Conservation (phyloP, 495 filamentous ascomycete genomes). For the Filosporella fistucella region DNA sequence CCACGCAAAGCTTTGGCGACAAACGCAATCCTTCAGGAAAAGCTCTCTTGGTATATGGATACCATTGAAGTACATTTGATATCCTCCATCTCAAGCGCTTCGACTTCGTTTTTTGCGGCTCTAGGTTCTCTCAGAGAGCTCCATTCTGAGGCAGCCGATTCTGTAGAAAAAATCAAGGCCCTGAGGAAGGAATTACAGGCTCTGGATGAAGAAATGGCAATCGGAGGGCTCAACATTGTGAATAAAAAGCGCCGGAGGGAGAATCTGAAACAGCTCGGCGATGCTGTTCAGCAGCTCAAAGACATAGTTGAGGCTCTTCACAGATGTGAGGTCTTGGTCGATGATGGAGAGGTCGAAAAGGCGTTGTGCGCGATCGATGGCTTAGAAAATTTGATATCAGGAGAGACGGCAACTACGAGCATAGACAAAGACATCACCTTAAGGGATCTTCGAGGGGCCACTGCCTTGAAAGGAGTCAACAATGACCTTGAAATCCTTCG, state of each 20-base stretch:
- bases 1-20: slow-evolving; percentile 88
- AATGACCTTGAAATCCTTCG: slow-evolving; percentile 71
- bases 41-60: slow-evolving; percentile 99
- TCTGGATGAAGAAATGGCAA: slow-evolving; percentile 83
- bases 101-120: slow-evolving; percentile 93
- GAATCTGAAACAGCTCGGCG: slow-evolving; percentile 77
- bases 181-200: slow-evolving; percentile 72
- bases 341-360: slow-evolving; percentile 72
- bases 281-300: slow-evolving; percentile 78
- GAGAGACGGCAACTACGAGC: slow-evolving; percentile 41
- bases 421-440: slow-evolving; percentile 26
- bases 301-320: slow-evolving; percentile 71
- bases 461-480: slow-evolving; percentile 75
- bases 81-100: slow-evolving; percentile 90
- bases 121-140: slow-evolving; percentile 86
- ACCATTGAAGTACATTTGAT: slow-evolving; percentile 98
- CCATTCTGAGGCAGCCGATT: slow-evolving; percentile 88
- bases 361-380: slow-evolving; percentile 72
- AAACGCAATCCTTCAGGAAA: slow-evolving; percentile 98
- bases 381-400: slow-evolving; percentile 74
- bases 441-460: slow-evolving; percentile 72
- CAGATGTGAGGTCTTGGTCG: slow-evolving; percentile 74
- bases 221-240: slow-evolving; percentile 81
- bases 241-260: slow-evolving; percentile 75
- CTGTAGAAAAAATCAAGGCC: slow-evolving; percentile 78